A percentile compares a stretch with the other conserved stretches of the same genome.
These are phyloP conservation scores for Leucosporidium creatinivorum DNA, from an alignment of 768 basidiomycete genomes.

Conservation along the genomic window DNA sequence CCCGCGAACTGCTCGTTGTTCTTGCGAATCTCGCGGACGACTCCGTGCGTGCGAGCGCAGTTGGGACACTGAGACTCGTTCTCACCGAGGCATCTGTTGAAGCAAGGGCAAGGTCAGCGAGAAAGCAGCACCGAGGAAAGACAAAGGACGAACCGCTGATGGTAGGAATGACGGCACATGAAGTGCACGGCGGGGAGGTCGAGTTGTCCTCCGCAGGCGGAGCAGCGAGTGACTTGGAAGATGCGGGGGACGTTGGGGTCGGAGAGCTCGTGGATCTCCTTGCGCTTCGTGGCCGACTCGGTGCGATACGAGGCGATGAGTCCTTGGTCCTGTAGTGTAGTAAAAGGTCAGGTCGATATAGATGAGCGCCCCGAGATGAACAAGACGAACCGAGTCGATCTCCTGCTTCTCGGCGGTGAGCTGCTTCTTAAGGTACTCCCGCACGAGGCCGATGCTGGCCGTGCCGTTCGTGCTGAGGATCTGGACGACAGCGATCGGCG, in stretches of 20 bases:
- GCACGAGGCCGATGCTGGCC: conserved; percentile 82
- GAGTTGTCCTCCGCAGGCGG: conserved; percentile 77
- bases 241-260: conserved; percentile 72
- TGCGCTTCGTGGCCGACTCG: conserved; percentile 71
- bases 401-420: conserved; percentile 67
- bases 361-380: background rate
- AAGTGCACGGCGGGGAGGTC: conserved; percentile 92
- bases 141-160: conserved; percentile 59
- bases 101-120: background rate
- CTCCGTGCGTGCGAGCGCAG: conserved; percentile 76
- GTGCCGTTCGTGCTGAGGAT: conserved; percentile 80
- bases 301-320: conserved; percentile 78
- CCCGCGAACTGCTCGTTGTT: conserved; percentile 72
- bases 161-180: conserved; percentile 97
- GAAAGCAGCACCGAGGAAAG: too few species aligned
- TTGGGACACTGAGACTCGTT: conserved; percentile 83
- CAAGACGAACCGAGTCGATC: conserved; percentile 64
- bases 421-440: conserved; percentile 77
- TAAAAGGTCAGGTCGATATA: background rate
- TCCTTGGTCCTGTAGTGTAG: conserved; percentile 61
- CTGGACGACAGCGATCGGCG: conserved; percentile 82
- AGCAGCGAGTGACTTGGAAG: conserved; percentile 90
- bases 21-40: conserved; percentile 79
- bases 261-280: conserved; percentile 71
- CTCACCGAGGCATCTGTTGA: conserved; percentile 70